phyloP scores from a whole-genome alignment of 2,329 filamentous ascomycete species.

The Fusarium virguliforme region DNA sequence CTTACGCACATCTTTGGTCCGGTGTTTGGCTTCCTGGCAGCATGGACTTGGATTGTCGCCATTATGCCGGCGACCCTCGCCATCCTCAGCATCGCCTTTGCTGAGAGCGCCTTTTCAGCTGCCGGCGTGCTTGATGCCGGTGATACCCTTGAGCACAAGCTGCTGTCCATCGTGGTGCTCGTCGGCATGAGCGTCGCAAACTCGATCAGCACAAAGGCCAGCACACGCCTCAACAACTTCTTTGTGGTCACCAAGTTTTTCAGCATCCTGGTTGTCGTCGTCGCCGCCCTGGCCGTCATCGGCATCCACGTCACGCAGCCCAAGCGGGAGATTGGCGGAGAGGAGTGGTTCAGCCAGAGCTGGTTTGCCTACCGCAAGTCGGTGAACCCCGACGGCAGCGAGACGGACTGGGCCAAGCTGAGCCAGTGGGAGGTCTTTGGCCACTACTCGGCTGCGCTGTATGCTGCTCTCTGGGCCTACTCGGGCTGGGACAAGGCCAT shows the following conservation, averaged over 20 bases:
- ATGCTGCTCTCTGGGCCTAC: slow-evolving; percentile 76
- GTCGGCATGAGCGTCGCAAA: slow-evolving; percentile 66
- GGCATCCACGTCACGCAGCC: slow-evolving; percentile 59
- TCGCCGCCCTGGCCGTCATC: slow-evolving; percentile 66
- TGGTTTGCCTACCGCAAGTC: slow-evolving; percentile 72
- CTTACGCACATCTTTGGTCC: slow-evolving; percentile 74
- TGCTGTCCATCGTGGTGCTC: slow-evolving; percentile 66
- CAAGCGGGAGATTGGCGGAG: slow-evolving; percentile 60
- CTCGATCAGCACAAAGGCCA: slow-evolving; percentile 70
- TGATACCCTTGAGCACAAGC: slow-evolving; percentile 63
- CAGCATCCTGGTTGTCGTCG: slow-evolving; percentile 64
- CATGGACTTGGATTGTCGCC: slow-evolving; percentile 77
- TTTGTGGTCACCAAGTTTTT: slow-evolving; percentile 71
- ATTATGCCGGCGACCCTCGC: slow-evolving; percentile 77
- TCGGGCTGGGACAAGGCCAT: slow-evolving; percentile 78
- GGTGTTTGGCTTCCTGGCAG: slow-evolving; percentile 73
- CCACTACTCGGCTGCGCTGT: slow-evolving; percentile 73
- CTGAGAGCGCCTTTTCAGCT: slow-evolving; percentile 72
- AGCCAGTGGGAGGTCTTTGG: slow-evolving; percentile 73
- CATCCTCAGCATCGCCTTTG: slow-evolving; percentile 76
- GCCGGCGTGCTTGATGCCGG: slow-evolving; percentile 64
- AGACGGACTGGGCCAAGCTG: slow-evolving; percentile 65
- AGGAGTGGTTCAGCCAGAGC: slow-evolving; percentile 67
- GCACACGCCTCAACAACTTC: slow-evolving; percentile 69
- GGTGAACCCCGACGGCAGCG: slow-evolving; percentile 65